Evolutionary conservation across 352 stramenopile species (phyloP).

Genomic region (Pythium insidiosum): DNA sequence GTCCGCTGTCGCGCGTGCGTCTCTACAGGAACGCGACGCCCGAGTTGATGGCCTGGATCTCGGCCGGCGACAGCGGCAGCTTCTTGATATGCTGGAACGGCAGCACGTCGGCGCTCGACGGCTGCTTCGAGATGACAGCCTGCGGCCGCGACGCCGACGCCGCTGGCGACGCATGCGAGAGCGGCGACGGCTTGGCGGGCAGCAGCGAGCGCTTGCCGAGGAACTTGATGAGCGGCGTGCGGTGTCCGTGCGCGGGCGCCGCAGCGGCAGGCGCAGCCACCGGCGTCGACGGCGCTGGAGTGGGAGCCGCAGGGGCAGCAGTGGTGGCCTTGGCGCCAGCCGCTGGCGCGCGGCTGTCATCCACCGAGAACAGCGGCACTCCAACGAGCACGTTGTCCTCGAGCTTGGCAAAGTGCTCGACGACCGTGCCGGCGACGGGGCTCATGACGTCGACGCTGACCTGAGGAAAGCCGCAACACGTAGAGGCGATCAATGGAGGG

Average conservation of each 20-base stretch:
- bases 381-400: slow-evolving; percentile 97
- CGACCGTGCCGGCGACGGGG: slow-evolving; percentile 85
- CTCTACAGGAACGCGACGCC: slow-evolving; percentile 64
- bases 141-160: slow-evolving; percentile 11
- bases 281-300: slow-evolving; percentile 7
- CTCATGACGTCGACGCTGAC: slow-evolving; percentile 90
- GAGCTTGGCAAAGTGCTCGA: slow-evolving; percentile 91
- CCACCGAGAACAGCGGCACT: slow-evolving; percentile 89
- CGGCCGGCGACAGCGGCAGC: slow-evolving; percentile 46
- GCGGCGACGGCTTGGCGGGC: slow-evolving; percentile 24
- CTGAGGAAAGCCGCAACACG: slow-evolving; percentile 9
- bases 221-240: slow-evolving; percentile 61
- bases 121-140: slow-evolving; percentile 18
- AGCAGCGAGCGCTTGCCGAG: slow-evolving; percentile 66
- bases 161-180: slow-evolving; percentile 14
- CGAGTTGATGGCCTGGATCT: slow-evolving; percentile 79
- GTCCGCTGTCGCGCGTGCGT: slow-evolving; percentile 4
- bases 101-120: slow-evolving; percentile 55
- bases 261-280: slow-evolving; percentile 4
- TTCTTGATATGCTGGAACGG: slow-evolving; percentile 57
- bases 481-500: too few species aligned
- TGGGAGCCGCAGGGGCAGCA: background rate
- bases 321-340: slow-evolving; percentile 9
- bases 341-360: slow-evolving; percentile 57
- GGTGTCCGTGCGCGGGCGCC: slow-evolving; percentile 15